Evolutionary conservation across 768 basidiomycete genomes (phyloP), one percentile per base, ranked within the genome.

Genomic region (Lactarius sp.): DNA sequence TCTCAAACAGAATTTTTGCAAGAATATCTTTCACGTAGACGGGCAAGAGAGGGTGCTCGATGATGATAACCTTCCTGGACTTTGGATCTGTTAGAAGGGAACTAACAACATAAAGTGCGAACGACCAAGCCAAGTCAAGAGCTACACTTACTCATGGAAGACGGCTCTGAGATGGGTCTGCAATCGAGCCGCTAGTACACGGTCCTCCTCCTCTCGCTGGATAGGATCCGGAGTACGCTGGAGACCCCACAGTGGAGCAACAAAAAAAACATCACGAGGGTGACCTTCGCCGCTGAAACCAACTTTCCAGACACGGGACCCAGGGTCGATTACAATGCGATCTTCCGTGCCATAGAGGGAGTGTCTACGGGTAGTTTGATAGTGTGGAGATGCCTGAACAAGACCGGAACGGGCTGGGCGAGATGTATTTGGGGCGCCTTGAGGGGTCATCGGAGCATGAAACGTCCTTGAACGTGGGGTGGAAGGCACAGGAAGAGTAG

Each of bases 341-440:
- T 98, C 97, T 72, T 99, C 97, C 7, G 91, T 93, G 33, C 97
- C 97, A 76, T 99, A 99, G 8, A 98, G 77, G 1, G 94, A 96
- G 73, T 98, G 96, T 59, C 94, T 80, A 52, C 93, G 80, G 1
- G 90, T 90, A 10, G 91, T 92, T 12, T 85, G 75, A 73, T 94
- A 94, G 69, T 93, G 90, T 0, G 92, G 92, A 18, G 92, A 92
- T 2, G 87, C 74, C 64, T 89, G 86, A 9, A 87, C 75, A n/a
- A 77, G 70, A 66, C 75, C 79, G 14, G 61, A 60, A 42, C 55
- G 62, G 9, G 44, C 57, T 16, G 54, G 34, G 36, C 68, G 68
- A 16, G 59, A 27, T 0, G 55, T 41, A 10, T 77, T 75, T 0
- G 78, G 70, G 4, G 77, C 74, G 20, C 79, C 71, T 9, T 85